A percentile compares a stretch with the other conserved stretches of the same genome.
Conservation (phyloP, 441 rosid species). For the Monsonia emarginata region DNA sequence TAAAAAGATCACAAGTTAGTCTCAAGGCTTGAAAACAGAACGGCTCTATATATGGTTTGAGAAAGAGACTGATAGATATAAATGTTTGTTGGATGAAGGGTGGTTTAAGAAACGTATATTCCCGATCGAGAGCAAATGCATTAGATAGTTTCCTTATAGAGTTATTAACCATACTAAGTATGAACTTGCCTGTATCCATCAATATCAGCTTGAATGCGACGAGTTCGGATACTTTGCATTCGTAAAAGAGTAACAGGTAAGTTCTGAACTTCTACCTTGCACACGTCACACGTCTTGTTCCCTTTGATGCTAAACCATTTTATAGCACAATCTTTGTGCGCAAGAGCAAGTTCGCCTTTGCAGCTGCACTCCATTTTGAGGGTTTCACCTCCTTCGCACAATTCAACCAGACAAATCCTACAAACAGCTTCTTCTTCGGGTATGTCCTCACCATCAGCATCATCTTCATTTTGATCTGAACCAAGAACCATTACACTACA, state of each 20-base stretch:
- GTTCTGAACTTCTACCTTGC: constrained; percentile 38
- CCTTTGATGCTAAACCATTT: constrained; percentile 48
- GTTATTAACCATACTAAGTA: neutral
- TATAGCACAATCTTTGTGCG: constrained; percentile 39
- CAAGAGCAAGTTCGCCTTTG: constrained; percentile 41
- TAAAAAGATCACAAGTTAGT: constrained; percentile 2
- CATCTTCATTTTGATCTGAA: constrained; percentile 24
- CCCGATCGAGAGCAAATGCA: too few species aligned
- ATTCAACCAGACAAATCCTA: constrained; percentile 40
- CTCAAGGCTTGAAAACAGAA: too few species aligned
- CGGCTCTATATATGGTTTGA: too few species aligned
- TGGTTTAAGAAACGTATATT: too few species aligned
- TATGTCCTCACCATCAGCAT: constrained; percentile 32
- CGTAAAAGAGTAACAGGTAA: constrained; percentile 33
- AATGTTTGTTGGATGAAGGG: too few species aligned
- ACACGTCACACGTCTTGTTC: constrained; percentile 40
- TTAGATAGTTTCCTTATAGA: too few species aligned
- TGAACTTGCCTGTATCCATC: constrained; percentile 35
- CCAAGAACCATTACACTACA: constrained; percentile 13
- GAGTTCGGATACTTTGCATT: constrained; percentile 27
- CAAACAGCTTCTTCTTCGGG: constrained; percentile 47
- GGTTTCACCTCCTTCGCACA: constrained; percentile 36
- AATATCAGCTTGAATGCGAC: constrained; percentile 21
- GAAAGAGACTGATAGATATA: too few species aligned
- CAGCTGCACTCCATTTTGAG: constrained; percentile 48